A percentile compares a stretch with the other conserved stretches of the same genome.
Conservation (phyloP, 495 filamentous ascomycete genomes). For the Hypomontagnella monticulosa region DNA sequence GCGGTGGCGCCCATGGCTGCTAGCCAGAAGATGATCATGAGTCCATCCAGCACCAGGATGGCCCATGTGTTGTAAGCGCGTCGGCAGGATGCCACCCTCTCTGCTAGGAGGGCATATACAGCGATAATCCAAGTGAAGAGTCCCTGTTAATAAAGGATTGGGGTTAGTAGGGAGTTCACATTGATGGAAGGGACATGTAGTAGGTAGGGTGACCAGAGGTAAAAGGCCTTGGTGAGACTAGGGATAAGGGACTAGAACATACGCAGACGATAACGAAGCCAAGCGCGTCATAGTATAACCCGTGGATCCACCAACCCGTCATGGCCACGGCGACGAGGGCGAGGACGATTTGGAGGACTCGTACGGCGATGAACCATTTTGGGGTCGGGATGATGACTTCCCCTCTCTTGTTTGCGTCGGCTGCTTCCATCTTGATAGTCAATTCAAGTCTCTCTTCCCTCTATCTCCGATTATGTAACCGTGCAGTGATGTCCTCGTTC, state of each 20-base stretch:
- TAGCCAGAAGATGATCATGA: conserved; percentile 60
- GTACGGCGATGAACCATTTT: conserved; percentile 49
- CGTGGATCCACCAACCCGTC: conserved; percentile 55
- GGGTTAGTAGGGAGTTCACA: conserved; percentile 10
- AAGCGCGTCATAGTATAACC: conserved; percentile 46
- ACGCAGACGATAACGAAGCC: conserved; percentile 56
- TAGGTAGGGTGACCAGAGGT: background rate
- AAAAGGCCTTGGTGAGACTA: background rate
- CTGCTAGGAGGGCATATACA: conserved; percentile 52
- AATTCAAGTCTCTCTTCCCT: background rate
- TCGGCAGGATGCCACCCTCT: conserved; percentile 50
- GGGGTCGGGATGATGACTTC: conserved; percentile 49
- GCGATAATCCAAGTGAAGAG: conserved; percentile 58
- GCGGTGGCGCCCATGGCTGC: conserved; percentile 57
- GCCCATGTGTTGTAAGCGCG: conserved; percentile 58
- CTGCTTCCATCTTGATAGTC: conserved; percentile 17
- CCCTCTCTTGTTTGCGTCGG: conserved; percentile 35
- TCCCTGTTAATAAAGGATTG: conserved; percentile 39
- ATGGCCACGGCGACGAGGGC: conserved; percentile 50
- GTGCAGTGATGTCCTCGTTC: background rate
- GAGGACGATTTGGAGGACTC: conserved; percentile 54
- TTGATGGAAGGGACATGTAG: background rate
- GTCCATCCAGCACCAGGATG: conserved; percentile 53
- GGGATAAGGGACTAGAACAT: conserved; percentile 28
- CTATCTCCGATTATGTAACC: background rate